These are phyloP conservation scores for Auricularia auricula-judae DNA, from an alignment of 768 basidiomycete genomes.

Conservation along the genomic window DNA sequence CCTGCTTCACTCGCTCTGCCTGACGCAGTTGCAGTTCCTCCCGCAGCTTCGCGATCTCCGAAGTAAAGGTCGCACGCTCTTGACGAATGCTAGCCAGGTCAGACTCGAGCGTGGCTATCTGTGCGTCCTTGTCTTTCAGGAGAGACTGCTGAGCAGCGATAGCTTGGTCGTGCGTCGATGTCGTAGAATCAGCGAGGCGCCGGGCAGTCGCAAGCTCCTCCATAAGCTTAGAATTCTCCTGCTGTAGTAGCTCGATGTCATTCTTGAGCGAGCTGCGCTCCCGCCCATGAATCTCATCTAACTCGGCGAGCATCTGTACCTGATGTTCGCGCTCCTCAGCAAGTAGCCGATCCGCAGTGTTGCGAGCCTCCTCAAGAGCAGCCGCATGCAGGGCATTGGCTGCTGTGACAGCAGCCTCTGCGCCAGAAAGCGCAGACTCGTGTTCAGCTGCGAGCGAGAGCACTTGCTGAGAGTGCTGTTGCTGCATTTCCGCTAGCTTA, in stretches of 20 bases:
- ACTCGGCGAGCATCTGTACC: constrained; percentile 33
- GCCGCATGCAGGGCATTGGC: constrained; percentile 19
- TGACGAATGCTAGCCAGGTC: constrained; percentile 32
- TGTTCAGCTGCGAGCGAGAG: constrained; percentile 9
- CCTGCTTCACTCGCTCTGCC: not conserved
- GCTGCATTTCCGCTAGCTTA: not conserved
- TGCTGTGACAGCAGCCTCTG: constrained; percentile 12
- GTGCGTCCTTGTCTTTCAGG: constrained; percentile 37
- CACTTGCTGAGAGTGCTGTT: constrained; percentile 9
- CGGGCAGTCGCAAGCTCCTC: constrained; percentile 49
- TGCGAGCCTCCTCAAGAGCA: constrained; percentile 29
- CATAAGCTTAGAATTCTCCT: constrained; percentile 35
- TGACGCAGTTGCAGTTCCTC: constrained; percentile 35
- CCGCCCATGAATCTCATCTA: constrained; percentile 36
- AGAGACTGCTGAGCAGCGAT: constrained; percentile 26
- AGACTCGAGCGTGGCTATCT: constrained; percentile 37
- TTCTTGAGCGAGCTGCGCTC: constrained; percentile 32
- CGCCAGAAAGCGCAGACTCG: constrained; percentile 4
- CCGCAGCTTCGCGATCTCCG: constrained; percentile 42
- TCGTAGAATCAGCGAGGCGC: constrained; percentile 31
- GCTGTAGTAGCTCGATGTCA: constrained; percentile 20
- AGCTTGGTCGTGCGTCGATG: constrained; percentile 21
- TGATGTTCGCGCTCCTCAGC: constrained; percentile 38
- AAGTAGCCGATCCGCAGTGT: constrained; percentile 28
- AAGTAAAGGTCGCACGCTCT: constrained; percentile 32